phyloP scores from a whole-genome alignment of 2,329 filamentous ascomycete genomes.

The Claviceps sp. region DNA sequence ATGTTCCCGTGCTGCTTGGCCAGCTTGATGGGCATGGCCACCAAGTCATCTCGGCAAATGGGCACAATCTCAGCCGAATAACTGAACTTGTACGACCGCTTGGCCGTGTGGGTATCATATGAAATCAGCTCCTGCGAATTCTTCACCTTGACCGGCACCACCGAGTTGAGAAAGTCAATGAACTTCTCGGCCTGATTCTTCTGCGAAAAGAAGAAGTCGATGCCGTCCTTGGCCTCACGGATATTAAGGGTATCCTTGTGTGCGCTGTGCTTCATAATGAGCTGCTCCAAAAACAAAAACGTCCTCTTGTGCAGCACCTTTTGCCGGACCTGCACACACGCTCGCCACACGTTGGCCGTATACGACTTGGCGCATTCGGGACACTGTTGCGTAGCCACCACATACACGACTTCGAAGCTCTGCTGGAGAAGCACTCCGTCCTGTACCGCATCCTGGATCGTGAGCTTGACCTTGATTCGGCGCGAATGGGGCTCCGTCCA shows the following conservation, averaged over 20 bases:
- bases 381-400: constrained; percentile 86
- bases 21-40: constrained; percentile 81
- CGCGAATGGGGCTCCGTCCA: constrained; percentile 97
- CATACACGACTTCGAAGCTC: constrained; percentile 86
- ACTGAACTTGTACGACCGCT: constrained; percentile 88
- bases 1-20: constrained; percentile 85
- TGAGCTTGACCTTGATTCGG: constrained; percentile 88
- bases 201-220: constrained; percentile 89
- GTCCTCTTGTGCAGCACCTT: constrained; percentile 91
- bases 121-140: constrained; percentile 79
- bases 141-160: constrained; percentile 65
- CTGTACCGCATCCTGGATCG: constrained; percentile 60
- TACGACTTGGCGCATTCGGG: constrained; percentile 92
- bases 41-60: constrained; percentile 92
- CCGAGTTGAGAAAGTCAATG: constrained; percentile 76
- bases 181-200: constrained; percentile 88
- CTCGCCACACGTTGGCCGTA: constrained; percentile 91
- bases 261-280: constrained; percentile 87
- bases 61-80: constrained; percentile 83
- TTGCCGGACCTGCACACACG: constrained; percentile 86
- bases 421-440: constrained; percentile 68
- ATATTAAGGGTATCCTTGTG: constrained; percentile 95
- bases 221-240: constrained; percentile 87
- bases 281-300: constrained; percentile 65
- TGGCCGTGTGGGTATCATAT: constrained; percentile 79